Evolutionary conservation across 371 early-diverging fungal species (phyloP).

Genomic region (Mortierella sp.): DNA sequence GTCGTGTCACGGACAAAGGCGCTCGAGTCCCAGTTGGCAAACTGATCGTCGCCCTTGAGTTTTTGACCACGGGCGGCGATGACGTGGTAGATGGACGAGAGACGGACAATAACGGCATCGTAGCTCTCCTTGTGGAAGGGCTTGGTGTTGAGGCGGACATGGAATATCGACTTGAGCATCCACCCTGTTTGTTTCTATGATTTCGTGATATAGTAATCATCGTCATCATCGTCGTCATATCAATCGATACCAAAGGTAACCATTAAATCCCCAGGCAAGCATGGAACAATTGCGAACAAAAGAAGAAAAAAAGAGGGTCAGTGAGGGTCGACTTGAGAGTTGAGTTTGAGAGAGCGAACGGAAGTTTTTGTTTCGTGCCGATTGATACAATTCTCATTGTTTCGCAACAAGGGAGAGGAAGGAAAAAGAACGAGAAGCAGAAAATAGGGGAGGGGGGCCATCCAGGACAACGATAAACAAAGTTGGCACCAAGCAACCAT

Average conservation of each 20-base stretch:
- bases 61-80: slow-evolving; percentile 88
- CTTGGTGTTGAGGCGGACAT: slow-evolving; percentile 86
- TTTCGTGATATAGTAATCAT: background rate
- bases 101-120: slow-evolving; percentile 90
- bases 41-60: slow-evolving; percentile 65
- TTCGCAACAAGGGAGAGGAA: background rate
- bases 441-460: background rate
- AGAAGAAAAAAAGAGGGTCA: background rate
- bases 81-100: slow-evolving; percentile 92
- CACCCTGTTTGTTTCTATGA: slow-evolving; percentile 86
- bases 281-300: background rate
- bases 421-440: background rate
- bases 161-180: slow-evolving; percentile 91
- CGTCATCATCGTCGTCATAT: background rate
- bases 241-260: background rate
- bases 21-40: slow-evolving; percentile 46
- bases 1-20: slow-evolving; percentile 92
- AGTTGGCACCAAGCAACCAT: no score
- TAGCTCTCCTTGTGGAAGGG: slow-evolving; percentile 95
- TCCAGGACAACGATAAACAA: background rate
- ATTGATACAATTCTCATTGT: background rate
- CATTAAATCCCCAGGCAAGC: background rate
- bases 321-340: background rate
- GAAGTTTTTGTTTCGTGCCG: background rate
- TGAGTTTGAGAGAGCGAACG: background rate